phyloP scores from a whole-genome alignment of 371 early-diverging fungal genomes.

The Rozella allomycis region DNA sequence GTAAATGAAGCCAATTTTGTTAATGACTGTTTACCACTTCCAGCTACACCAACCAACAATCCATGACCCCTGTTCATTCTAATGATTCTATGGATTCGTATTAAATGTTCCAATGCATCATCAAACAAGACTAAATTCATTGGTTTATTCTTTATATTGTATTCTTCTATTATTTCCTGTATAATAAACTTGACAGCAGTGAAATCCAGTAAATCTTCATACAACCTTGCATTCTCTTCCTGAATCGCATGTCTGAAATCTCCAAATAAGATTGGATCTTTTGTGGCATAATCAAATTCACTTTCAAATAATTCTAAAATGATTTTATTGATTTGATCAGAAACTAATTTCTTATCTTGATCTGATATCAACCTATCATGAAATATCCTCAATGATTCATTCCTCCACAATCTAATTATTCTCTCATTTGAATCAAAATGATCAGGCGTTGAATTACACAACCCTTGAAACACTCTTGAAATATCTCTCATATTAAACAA shows the following conservation, averaged over 20 bases:
- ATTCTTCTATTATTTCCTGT: constrained; percentile 30
- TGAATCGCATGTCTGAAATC: constrained; percentile 31
- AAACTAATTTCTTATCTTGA: constrained; percentile 20
- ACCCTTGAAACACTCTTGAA: constrained; percentile 27
- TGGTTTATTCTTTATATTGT: constrained; percentile 26
- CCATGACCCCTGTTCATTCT: constrained; percentile 29
- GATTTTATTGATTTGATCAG: constrained; percentile 20
- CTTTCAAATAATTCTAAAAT: constrained; percentile 24
- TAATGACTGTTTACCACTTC: constrained; percentile 34
- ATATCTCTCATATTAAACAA: constrained; percentile 41
- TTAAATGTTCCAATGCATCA: constrained; percentile 34
- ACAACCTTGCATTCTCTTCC: constrained; percentile 23
- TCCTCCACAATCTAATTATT: constrained; percentile 27
- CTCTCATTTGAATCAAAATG: constrained; percentile 15
- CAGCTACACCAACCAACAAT: constrained; percentile 31
- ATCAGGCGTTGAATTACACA: constrained; percentile 22
- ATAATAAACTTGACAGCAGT: constrained; percentile 27
- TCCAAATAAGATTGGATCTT: constrained; percentile 26
- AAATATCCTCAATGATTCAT: constrained; percentile 28
- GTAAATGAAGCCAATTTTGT: constrained; percentile 26
- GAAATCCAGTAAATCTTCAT: constrained; percentile 34
- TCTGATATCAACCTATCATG: constrained; percentile 26
- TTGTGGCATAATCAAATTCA: constrained; percentile 18
- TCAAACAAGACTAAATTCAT: constrained; percentile 39
- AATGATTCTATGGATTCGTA: constrained; percentile 26